Percentiles rank a stretch among this genome's conserved stretches.
These are phyloP conservation scores for Forsythia suspensa DNA, from an alignment of 257 asterid genomes.

Conservation along the genomic window DNA sequence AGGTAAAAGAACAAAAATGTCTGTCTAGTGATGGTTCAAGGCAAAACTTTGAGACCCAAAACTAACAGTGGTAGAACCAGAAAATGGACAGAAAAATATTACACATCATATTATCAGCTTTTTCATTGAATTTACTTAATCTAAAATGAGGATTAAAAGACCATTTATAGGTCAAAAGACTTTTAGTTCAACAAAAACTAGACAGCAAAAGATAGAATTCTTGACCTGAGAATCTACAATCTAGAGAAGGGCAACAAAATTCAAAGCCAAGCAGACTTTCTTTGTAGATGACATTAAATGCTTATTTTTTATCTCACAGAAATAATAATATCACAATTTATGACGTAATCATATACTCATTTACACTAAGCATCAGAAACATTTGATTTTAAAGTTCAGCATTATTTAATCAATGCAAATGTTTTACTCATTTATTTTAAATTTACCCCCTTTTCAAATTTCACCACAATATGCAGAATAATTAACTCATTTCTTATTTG, in stretches of 20 bases:
- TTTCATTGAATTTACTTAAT: not conserved
- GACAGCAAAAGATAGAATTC: not conserved
- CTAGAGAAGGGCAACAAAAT: not conserved
- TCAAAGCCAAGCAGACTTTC: not conserved
- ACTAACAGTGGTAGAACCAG: not conserved
- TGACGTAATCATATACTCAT: not conserved
- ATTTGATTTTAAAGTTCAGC: not conserved
- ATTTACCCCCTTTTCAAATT: constrained; percentile 2
- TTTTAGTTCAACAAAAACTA: not conserved
- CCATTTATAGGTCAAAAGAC: not conserved
- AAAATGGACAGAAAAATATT: not conserved
- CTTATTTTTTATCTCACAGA: no score
- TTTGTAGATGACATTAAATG: no score
- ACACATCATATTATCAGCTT: not conserved
- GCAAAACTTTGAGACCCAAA: not conserved
- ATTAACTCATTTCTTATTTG: not conserved
- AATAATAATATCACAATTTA: not conserved
- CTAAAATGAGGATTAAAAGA: not conserved
- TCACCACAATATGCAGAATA: not conserved
- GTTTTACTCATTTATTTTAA: not conserved
- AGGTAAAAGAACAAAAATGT: not conserved
- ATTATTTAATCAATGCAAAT: not conserved
- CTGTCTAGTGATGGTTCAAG: not conserved
- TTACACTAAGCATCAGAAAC: not conserved
- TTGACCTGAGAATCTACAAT: not conserved